Percentiles rank a stretch among this genome's conserved stretches.
These are phyloP conservation scores for Diaporthe longicolla DNA, from an alignment of 2,329 filamentous ascomycete genomes.

Conservation along the genomic window DNA sequence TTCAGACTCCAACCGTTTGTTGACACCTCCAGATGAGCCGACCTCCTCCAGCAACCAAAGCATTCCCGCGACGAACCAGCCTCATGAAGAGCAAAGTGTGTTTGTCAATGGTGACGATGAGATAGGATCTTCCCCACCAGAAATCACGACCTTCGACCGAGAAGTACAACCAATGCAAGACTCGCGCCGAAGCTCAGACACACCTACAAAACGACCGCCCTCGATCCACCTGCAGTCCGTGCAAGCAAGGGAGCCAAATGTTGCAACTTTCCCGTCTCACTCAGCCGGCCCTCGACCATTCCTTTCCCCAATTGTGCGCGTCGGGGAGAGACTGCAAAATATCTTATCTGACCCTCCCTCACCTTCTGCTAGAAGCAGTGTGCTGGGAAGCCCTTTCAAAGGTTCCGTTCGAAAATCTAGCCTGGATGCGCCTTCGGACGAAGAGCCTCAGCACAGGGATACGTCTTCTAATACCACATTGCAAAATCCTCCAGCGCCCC, in stretches of 20 bases:
- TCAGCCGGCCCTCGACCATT: slow-evolving; percentile 55
- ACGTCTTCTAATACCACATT: slow-evolving; percentile 25
- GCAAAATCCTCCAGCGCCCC: slow-evolving; percentile 17
- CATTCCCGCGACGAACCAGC: slow-evolving; percentile 15
- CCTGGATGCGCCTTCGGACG: slow-evolving; percentile 47
- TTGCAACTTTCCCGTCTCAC: slow-evolving; percentile 47
- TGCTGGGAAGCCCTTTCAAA: slow-evolving; percentile 70
- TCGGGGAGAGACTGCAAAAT: slow-evolving; percentile 68
- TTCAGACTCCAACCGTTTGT: slow-evolving; percentile 61
- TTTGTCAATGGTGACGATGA: slow-evolving; percentile 22
- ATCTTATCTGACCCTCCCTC: slow-evolving; percentile 72
- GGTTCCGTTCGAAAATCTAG: slow-evolving; percentile 52
- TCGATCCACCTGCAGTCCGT: slow-evolving; percentile 34
- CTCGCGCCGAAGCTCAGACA: slow-evolving; percentile 44
- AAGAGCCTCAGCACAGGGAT: slow-evolving; percentile 34
- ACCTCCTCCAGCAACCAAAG: slow-evolving; percentile 51
- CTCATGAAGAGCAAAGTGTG: slow-evolving; percentile 22
- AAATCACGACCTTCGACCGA: slow-evolving; percentile 37
- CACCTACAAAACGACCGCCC: slow-evolving; percentile 34
- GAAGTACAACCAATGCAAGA: slow-evolving; percentile 20
- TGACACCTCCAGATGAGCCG: slow-evolving; percentile 66
- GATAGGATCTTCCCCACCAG: slow-evolving; percentile 42
- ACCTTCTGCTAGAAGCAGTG: slow-evolving; percentile 64
- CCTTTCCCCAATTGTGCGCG: slow-evolving; percentile 71
- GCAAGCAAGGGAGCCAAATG: slow-evolving; percentile 31